Base-by-base conservation (phyloP, 495 filamentous ascomycete species). In the Ramalina intermedia region DNA sequence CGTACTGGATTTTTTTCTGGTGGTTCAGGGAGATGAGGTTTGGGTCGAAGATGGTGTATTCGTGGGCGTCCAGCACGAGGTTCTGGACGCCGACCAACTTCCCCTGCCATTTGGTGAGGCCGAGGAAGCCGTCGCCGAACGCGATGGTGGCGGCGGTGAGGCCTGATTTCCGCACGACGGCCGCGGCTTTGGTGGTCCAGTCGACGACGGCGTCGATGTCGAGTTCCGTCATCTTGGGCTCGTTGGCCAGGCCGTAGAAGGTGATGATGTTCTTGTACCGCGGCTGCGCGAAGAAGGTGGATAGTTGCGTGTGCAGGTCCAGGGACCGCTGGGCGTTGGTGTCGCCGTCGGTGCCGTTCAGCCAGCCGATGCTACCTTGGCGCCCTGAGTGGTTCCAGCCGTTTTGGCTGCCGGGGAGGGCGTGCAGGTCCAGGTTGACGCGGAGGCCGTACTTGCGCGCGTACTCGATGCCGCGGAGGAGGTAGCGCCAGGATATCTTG, bases 391-490 rank as follows among this genome's bases (percentile, higher is more conserved):
- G 87, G 58, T 91, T 91, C 84, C 85, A 91, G 1, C 87, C 87
- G 59, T 93, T 94, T 56, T 89, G 85, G 50, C 84, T 87, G 8
- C 87, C 87, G 0, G 85, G 86, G 0, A 87, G 61, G 16, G 73
- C 88, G 63, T 99, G 93, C 2, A 94, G 70, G 60, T 99, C 93
- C 5, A 99, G 80, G 51, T 96, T 99, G 37, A 99, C 81, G 2
- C 93, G 79, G 9, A 99, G 70, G 1, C 93, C 93, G 60, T 95
- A 85, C 57, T 90, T 87, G n/a, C 93, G 79, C 27, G 82, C 82
- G 66, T 83, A 96, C 58, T 99, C 93, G 55, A 99, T 93, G 3
- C 73, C 85, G 23, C 93, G 80, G 2, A 99, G 74, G 0, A 99
- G 80, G 62, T 99, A 99, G 13, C 93, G 76, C 91, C 91, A 99